These are phyloP conservation scores for Gossypium herbaceum DNA, from an alignment of 345 rosid species.

Conservation along the genomic window DNA sequence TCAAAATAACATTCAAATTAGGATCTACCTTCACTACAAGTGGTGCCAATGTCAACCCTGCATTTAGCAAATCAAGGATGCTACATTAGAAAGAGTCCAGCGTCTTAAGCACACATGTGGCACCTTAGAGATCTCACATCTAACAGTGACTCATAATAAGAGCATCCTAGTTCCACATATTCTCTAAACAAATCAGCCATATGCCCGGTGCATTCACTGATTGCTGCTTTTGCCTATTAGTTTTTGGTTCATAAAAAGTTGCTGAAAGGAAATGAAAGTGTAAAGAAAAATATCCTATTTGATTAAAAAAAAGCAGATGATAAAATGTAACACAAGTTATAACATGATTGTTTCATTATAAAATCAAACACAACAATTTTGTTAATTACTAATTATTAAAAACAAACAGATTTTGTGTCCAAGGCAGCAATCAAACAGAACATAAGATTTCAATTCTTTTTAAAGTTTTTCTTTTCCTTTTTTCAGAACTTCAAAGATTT, in stretches of 20 bases:
- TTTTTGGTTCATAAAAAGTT: neutral
- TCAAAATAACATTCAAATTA: slow-evolving; percentile 75
- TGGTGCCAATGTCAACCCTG: slow-evolving; percentile 93
- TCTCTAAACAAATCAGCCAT: neutral
- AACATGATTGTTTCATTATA: neutral
- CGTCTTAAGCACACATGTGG: neutral
- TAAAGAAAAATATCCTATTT: neutral
- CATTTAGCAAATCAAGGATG: slow-evolving; percentile 19
- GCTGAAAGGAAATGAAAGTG: neutral
- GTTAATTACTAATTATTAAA: neutral
- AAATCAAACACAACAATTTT: too few relatives aligned
- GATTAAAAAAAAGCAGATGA: neutral
- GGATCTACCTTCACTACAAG: slow-evolving; percentile 85
- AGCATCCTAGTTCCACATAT: neutral
- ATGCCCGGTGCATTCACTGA: neutral
- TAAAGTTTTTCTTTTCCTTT: neutral
- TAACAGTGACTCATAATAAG: neutral
- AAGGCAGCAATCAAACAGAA: neutral
- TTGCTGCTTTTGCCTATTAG: neutral
- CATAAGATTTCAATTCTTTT: neutral
- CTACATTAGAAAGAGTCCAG: slow-evolving; percentile 4
- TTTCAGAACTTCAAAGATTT: neutral
- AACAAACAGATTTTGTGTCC: neutral
- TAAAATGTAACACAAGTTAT: neutral
- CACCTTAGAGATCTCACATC: neutral